A percentile compares a stretch with the other conserved stretches of the same genome.
phyloP scores from a whole-genome alignment of 805 yeast genomes.

The Yarrowia porcina region DNA sequence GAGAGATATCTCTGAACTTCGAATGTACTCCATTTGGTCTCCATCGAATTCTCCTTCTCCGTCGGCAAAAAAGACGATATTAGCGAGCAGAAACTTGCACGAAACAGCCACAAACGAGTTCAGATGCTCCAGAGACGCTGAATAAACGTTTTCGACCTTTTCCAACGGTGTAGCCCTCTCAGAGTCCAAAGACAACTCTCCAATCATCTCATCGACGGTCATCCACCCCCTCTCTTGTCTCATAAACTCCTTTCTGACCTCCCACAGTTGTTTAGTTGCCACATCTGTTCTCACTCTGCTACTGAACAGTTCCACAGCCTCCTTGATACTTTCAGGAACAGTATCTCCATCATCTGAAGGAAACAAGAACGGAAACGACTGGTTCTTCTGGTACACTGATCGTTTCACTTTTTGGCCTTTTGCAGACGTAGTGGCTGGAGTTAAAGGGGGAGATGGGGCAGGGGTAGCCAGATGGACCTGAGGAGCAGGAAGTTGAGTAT shows the following conservation, averaged over 20 bases:
- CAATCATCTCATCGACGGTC: conserved; percentile 17
- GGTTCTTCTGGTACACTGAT: conserved; percentile 57
- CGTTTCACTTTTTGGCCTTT: conserved; percentile 36
- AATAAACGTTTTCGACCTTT: conserved; percentile 62
- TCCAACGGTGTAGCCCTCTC: conserved; percentile 36
- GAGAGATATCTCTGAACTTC: conserved; percentile 60
- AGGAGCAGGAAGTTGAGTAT: conserved; percentile 50
- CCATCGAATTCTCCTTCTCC: conserved; percentile 22
- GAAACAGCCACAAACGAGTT: conserved; percentile 63
- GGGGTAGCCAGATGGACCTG: conserved; percentile 79
- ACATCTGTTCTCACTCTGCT: conserved; percentile 63
- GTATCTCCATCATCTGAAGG: conserved; percentile 47
- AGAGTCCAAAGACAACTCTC: neutral
- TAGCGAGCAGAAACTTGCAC: conserved; percentile 59
- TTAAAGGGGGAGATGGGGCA: conserved; percentile 73
- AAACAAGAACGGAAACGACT: conserved; percentile 62
- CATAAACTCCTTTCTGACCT: conserved; percentile 67
- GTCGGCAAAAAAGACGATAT: conserved; percentile 36
- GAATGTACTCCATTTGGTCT: conserved; percentile 44
- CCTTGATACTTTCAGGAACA: conserved; percentile 72
- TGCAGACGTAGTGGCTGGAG: conserved; percentile 42
- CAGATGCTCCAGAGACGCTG: conserved; percentile 50
- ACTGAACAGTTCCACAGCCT: conserved; percentile 69
- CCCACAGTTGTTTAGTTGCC: conserved; percentile 66
- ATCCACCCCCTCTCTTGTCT: conserved; percentile 67